Evolutionary conservation across 495 filamentous ascomycete species (phyloP).

Genomic region (Pseudevernia furfuracea): DNA sequence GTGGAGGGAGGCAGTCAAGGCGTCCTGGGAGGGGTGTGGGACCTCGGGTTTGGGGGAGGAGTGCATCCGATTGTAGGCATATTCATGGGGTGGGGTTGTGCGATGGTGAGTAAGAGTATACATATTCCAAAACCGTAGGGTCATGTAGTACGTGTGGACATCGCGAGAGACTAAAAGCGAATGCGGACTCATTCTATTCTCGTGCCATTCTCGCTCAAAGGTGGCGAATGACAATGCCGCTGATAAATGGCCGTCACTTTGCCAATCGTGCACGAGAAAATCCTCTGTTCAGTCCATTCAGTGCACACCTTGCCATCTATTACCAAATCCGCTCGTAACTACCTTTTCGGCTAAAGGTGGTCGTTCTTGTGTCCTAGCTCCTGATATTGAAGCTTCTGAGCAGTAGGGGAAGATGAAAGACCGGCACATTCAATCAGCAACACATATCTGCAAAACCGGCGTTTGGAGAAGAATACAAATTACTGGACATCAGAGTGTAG

Average conservation of each 20-base stretch:
- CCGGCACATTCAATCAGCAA: neutral
- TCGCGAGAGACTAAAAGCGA: neutral
- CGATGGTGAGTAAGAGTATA: conserved; percentile 91
- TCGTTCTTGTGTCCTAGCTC: neutral
- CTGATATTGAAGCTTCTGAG: neutral
- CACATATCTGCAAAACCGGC: neutral
- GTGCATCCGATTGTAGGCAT: conserved; percentile 78
- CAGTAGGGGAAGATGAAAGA: neutral
- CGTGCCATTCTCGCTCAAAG: neutral
- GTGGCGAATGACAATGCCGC: neutral
- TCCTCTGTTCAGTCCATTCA: neutral
- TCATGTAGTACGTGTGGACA: neutral
- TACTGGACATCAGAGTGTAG: neutral
- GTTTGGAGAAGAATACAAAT: neutral
- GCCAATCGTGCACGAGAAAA: neutral
- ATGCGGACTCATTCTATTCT: neutral
- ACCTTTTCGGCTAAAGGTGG: neutral
- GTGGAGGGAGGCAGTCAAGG: conserved; percentile 67
- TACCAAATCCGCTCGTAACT: neutral
- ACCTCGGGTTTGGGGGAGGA: conserved; percentile 66
- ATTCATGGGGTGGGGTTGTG: conserved; percentile 76
- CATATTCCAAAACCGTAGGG: conserved; percentile 88
- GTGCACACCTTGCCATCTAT: neutral
- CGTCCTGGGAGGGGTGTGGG: conserved; percentile 64
- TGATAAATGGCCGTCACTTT: neutral